Base-by-base conservation (phyloP, 23 red algal genomes). In the Cyanidioschyzon merolae region DNA sequence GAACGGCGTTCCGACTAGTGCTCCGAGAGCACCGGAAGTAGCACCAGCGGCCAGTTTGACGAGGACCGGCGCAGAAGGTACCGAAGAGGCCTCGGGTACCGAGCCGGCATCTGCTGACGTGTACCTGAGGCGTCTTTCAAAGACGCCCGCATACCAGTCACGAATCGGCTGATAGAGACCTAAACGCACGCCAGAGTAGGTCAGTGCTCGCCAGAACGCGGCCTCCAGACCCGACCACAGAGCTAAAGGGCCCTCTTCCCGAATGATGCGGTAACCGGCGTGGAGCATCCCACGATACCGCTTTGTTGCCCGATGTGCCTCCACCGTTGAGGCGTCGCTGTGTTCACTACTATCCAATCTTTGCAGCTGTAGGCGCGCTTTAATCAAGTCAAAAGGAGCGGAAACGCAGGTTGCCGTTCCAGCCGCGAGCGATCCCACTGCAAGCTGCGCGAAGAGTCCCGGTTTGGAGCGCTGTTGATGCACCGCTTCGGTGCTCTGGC, bases 121-220 rank as follows among this genome's bases (percentile, higher is more conserved):
- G 45, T 54, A 54, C n/a, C n/a, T n/a, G n/a, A n/a, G n/a, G n/a
- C n/a, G n/a, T n/a, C n/a, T n/a, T 54, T 54, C 45, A 21, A 7
- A 7, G 7, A 54, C 45, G 12, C 7, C 12, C 16, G 63, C 21
- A 38, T 75, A 24, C 24, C 37, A 40, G 1, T 75, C 74, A 2
- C 80, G 80, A 24, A 75, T 40, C 38, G 67, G 80, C 32, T 83
- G 34, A 67, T 83, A 83, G 59, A 76, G 37, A 1, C 80, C 80
- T 18, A 83, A 18, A 1, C 80, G 68, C 18, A 39, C 39, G 32
- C 58, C 80, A 24, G 80, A 83, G 50, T 83, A 83, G 39, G 80
- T 83, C n/a, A 40, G 35, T 29, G 80, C 40, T 0, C 0, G 39
- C 39, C 75, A 71, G 12, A 71, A 32, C 7, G 63, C 63, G 2